These are phyloP conservation scores for Macadamia tetraphylla DNA, from an alignment of 164 flowering plant species.

Conservation along the genomic window DNA sequence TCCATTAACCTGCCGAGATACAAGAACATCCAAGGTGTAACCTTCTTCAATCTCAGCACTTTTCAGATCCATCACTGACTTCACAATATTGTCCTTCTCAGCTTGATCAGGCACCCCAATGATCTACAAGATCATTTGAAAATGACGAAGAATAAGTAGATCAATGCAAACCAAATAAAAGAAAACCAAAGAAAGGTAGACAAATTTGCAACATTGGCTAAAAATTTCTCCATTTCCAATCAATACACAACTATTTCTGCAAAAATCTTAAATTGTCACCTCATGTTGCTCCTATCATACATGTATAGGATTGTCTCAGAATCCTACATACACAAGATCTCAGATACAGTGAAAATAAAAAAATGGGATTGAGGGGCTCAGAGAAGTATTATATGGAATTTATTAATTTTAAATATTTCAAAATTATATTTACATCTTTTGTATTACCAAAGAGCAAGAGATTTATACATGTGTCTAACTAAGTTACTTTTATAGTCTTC, in stretches of 20 bases:
- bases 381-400: too few species aligned
- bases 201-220: neutral
- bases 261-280: neutral
- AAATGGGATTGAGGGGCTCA: too few species aligned
- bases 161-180: neutral
- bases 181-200: neutral
- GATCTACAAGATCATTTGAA: constrained; percentile 46
- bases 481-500: too few species aligned
- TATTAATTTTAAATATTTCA: too few species aligned
- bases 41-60: constrained; percentile 83
- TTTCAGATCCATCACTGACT: constrained; percentile 77
- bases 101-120: constrained; percentile 70
- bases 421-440: too few species aligned
- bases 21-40: constrained; percentile 65
- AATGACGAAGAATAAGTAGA: neutral
- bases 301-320: too few species aligned
- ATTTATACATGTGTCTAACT: too few species aligned
- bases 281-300: neutral
- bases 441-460: too few species aligned
- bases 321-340: too few species aligned
- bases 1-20: constrained; percentile 63
- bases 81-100: constrained; percentile 90
- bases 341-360: too few species aligned
- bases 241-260: neutral
- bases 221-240: neutral